These are phyloP conservation scores for Termitomyces sp. DNA, from an alignment of 768 basidiomycete genomes.

Conservation along the genomic window DNA sequence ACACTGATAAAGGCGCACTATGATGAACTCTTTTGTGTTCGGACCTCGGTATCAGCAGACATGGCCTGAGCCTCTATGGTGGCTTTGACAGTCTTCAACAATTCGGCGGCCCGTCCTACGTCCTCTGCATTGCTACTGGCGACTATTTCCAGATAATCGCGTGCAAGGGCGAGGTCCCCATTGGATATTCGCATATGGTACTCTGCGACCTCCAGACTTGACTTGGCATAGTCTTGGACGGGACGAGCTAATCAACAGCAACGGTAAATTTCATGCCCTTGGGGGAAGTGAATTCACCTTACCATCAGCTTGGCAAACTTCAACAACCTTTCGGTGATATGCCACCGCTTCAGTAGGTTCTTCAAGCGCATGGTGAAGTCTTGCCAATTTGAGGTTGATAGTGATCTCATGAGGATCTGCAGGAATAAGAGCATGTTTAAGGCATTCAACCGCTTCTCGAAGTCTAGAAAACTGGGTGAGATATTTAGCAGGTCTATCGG, in stretches of 20 bases:
- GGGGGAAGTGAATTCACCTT: conserved; percentile 20
- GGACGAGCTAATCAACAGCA: conserved; percentile 47
- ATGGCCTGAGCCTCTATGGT: conserved; percentile 23
- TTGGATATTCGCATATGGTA: conserved; percentile 61
- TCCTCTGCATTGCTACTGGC: conserved; percentile 80
- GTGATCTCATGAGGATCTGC: conserved; percentile 73
- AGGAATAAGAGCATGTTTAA: conserved; percentile 82
- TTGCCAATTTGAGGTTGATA: conserved; percentile 71
- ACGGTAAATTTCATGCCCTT: conserved; percentile 18
- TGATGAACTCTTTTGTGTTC: neutral
- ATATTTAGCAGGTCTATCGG: neutral
- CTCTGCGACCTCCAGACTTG: conserved; percentile 80
- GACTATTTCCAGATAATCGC: conserved; percentile 67
- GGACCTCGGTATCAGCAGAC: conserved; percentile 11
- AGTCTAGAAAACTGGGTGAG: conserved; percentile 39
- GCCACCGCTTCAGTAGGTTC: conserved; percentile 66
- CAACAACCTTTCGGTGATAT: conserved; percentile 78
- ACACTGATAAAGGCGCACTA: neutral
- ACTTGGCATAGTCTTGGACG: conserved; percentile 76
- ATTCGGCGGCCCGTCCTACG: conserved; percentile 64
- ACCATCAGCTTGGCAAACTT: conserved; percentile 65
- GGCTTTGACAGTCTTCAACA: conserved; percentile 54
- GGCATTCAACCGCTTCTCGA: conserved; percentile 87
- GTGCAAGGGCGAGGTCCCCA: conserved; percentile 66
- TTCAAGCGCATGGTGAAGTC: conserved; percentile 59